Evolutionary conservation across 2,329 filamentous ascomycete species (phyloP), one percentile per base, ranked within the genome.

Genomic region (Microcera coccophila): DNA sequence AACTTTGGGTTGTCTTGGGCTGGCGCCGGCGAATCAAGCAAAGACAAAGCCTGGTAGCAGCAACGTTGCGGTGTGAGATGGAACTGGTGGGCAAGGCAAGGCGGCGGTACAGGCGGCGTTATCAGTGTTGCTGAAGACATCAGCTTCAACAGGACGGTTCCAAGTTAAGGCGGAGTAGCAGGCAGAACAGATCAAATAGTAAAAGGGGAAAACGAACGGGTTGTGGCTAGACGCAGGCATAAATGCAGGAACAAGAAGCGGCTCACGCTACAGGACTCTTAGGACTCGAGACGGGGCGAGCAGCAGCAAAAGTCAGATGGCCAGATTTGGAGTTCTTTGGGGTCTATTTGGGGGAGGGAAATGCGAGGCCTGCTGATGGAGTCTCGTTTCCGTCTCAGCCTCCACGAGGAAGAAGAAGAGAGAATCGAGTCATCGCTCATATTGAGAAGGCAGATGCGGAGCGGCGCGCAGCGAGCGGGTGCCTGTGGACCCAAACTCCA

Each of bases 321-420:
- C 54, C 55, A 59, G 33, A 48, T 44, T 49, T 48, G 46, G 41
- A 50, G 43, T 45, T 41, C 49, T 43, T 44, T 49, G 42, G 49
- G 52, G 34, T 42, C 55, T 52, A 40, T 49, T 50, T 52, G 48
- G 45, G 49, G 46, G 50, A 50, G 38, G 55, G 46, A 52, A 55
- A 57, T 18, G 33, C 33, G 33, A 61, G 58, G 58, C 65, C 67
- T 68, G 66, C 66, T 69, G 65, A 69, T 67, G 58, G 59, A 45
- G 53, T 52, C 44, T 42, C 40, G 41, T 53, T 44, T 48, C 49
- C 39, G 59, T 62, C 64, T 67, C 64, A 69, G 66, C 65, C 64
- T 70, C 64, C 54, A 58, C 55, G 55, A 52, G 49, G 52, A 53
- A 54, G 37, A 22, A n/a, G 8, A 40, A n/a, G 26, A 36, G 43